A percentile compares a stretch with the other conserved stretches of the same genome.
Evolutionary conservation across 2,329 filamentous ascomycete species (phyloP).

Genomic region (Scedosporium aurantiacum): DNA sequence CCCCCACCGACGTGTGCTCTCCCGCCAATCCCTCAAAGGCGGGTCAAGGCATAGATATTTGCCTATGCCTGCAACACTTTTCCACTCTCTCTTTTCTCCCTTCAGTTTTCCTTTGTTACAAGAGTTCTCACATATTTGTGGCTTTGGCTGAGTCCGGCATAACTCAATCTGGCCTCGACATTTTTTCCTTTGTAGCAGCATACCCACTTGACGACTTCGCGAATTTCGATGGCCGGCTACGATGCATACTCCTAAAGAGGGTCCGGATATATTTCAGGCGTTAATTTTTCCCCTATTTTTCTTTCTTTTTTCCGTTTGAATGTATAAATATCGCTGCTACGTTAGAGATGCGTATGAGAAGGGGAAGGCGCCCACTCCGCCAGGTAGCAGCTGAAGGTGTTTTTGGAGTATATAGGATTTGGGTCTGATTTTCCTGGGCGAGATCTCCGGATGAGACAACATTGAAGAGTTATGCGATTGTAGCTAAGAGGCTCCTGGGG

Average conservation of each 20-base stretch:
- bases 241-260: not conserved
- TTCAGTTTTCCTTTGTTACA: not conserved
- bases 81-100: not conserved
- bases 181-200: not conserved
- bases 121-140: too few species aligned
- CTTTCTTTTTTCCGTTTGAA: not conserved
- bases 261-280: not conserved
- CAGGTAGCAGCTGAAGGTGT: not conserved
- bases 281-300: not conserved
- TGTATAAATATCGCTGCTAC: not conserved
- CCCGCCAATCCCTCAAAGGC: slow-evolving; percentile 36
- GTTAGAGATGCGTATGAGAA: not conserved
- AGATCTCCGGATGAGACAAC: not conserved
- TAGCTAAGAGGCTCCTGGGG: not conserved
- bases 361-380: not conserved
- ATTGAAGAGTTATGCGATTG: not conserved
- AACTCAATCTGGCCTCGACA: not conserved
- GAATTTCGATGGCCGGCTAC: not conserved
- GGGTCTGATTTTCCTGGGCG: not conserved
- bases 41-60: not conserved
- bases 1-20: slow-evolving; percentile 45
- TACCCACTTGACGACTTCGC: not conserved
- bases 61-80: not conserved
- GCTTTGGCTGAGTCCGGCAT: not conserved
- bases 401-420: not conserved